phyloP scores from a whole-genome alignment of 2,329 filamentous ascomycete genomes.

The Aaosphaeria pasadenensis region DNA sequence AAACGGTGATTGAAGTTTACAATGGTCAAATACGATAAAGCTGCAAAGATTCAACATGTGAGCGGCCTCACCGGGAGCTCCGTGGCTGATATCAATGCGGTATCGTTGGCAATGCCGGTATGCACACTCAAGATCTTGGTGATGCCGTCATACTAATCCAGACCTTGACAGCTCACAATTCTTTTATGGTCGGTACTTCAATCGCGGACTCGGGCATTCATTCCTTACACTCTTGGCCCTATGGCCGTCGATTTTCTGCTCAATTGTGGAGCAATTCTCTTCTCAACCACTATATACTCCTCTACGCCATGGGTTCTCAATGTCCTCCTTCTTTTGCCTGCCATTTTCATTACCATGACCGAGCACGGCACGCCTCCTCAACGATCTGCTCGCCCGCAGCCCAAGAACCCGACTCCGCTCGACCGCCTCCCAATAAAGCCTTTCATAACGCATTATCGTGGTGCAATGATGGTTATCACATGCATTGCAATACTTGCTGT shows the following conservation, averaged over 20 bases:
- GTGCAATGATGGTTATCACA: slow-evolving; percentile 86
- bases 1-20: slow-evolving; percentile 2
- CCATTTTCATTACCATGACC: slow-evolving; percentile 58
- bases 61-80: slow-evolving; percentile 83
- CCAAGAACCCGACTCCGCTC: slow-evolving; percentile 23
- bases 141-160: slow-evolving; percentile 26
- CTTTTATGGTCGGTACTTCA: slow-evolving; percentile 89
- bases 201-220: slow-evolving; percentile 79
- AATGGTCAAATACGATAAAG: slow-evolving; percentile 68
- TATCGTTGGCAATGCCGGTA: slow-evolving; percentile 84
- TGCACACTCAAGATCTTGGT: slow-evolving; percentile 20
- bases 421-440: slow-evolving; percentile 75
- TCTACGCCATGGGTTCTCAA: slow-evolving; percentile 70
- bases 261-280: slow-evolving; percentile 77
- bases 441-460: slow-evolving; percentile 88
- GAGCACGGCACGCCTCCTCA: slow-evolving; percentile 15
- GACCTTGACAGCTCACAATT: slow-evolving; percentile 63
- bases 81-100: slow-evolving; percentile 80
- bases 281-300: slow-evolving; percentile 83
- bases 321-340: slow-evolving; percentile 69
- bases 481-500: slow-evolving; percentile 93
- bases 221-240: slow-evolving; percentile 65
- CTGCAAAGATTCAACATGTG: slow-evolving; percentile 91
- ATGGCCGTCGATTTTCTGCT: slow-evolving; percentile 81
- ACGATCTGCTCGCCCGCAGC: slow-evolving; percentile 16